Evolutionary conservation across 192 early-diverging fungal species (phyloP).

Genomic region (Mortierella alpina): DNA sequence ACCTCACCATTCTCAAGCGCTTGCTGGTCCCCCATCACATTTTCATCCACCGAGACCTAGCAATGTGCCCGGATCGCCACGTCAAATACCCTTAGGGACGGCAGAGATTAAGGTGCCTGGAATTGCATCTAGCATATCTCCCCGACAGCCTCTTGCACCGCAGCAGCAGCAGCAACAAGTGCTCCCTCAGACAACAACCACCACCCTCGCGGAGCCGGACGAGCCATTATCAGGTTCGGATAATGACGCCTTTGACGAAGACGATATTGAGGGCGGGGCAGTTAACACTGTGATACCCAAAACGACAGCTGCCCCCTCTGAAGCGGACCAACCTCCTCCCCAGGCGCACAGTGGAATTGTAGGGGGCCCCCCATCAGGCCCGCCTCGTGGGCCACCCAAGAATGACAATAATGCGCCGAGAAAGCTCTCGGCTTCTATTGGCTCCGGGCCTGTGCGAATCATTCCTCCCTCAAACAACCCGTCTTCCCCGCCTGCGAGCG

Average conservation of each 20-base stretch:
- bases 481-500: constrained; percentile 41
- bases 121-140: background rate
- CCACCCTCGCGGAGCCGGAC: constrained; percentile 24
- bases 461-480: constrained; percentile 38
- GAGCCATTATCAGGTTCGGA: constrained; percentile 24
- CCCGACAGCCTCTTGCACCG: background rate
- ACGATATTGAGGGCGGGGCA: constrained; percentile 40
- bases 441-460: constrained; percentile 24
- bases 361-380: constrained; percentile 39
- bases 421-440: constrained; percentile 13
- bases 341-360: background rate
- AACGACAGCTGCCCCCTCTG: background rate
- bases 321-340: constrained; percentile 9
- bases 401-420: background rate
- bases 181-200: background rate
- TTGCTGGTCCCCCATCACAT: constrained; percentile 3
- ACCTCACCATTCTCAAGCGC: constrained; percentile 11
- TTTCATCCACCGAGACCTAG: constrained; percentile 12
- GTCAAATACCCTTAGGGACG: constrained; percentile 20
- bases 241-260: constrained; percentile 16
- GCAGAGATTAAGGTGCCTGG: constrained; percentile 13
- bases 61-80: constrained; percentile 19
- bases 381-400: constrained; percentile 43
- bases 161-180: background rate
- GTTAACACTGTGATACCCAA: background rate